Percentiles rank a stretch among this genome's conserved stretches.
These are phyloP conservation scores for Aspergillus transmontanensis DNA, from an alignment of 2,329 filamentous ascomycete genomes.

Conservation along the genomic window DNA sequence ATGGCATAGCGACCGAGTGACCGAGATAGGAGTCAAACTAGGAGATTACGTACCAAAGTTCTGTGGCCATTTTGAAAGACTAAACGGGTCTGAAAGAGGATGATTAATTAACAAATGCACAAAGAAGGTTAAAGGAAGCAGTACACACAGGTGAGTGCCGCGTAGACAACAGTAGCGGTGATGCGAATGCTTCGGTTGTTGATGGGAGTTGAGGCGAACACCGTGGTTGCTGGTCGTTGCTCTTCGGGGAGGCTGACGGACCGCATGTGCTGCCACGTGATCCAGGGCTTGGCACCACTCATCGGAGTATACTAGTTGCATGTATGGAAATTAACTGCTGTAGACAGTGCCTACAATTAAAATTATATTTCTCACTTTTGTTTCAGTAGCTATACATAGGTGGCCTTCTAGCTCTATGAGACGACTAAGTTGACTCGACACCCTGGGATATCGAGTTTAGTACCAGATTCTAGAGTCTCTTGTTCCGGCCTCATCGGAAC, in stretches of 20 bases:
- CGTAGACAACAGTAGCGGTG: constrained; percentile 30
- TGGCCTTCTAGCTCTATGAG: neutral
- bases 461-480: constrained; percentile 24
- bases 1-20: constrained; percentile 35
- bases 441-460: constrained; percentile 41
- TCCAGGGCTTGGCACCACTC: constrained; percentile 28
- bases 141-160: constrained; percentile 25
- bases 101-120: constrained; percentile 17
- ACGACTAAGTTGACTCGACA: constrained; percentile 28
- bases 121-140: constrained; percentile 17
- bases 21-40: constrained; percentile 32
- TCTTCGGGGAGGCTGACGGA: constrained; percentile 27
- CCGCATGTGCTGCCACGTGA: constrained; percentile 35
- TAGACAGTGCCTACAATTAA: neutral
- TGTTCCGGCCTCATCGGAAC: constrained; percentile 6
- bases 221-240: constrained; percentile 31
- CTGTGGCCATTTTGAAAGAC: constrained; percentile 68
- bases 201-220: constrained; percentile 38
- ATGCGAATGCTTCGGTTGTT: constrained; percentile 33
- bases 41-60: constrained; percentile 73
- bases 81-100: constrained; percentile 20
- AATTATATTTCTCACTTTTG: neutral
- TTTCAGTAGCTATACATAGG: neutral
- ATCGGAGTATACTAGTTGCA: neutral
- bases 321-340: neutral